Evolutionary conservation across 106 monocot genomes (phyloP).

Genomic region (Vanilla planifolia): DNA sequence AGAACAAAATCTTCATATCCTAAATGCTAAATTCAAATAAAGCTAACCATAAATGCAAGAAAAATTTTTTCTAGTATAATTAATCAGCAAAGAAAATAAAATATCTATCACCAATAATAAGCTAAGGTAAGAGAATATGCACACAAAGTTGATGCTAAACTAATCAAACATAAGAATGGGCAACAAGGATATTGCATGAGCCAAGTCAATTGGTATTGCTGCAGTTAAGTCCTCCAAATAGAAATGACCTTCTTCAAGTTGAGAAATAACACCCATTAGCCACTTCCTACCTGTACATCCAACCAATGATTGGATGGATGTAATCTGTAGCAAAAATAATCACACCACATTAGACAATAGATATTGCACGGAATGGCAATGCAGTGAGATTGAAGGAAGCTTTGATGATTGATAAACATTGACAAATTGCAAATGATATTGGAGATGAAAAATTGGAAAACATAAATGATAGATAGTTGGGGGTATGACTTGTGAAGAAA

Average conservation of each 20-base stretch:
- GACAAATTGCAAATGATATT: neutral
- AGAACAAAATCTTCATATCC: too few relatives aligned
- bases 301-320: conserved; percentile 83
- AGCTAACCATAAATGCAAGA: too few relatives aligned
- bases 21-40: too few relatives aligned
- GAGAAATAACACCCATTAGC: conserved; percentile 96
- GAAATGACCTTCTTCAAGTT: conserved; percentile 87
- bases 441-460: neutral
- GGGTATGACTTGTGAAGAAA: neutral
- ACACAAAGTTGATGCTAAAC: too few relatives aligned
- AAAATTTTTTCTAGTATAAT: too few relatives aligned
- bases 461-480: neutral
- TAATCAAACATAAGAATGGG: too few relatives aligned
- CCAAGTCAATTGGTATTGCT: conserved; percentile 83
- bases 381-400: neutral
- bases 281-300: conserved; percentile 84
- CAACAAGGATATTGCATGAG: conserved; percentile 89
- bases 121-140: too few relatives aligned
- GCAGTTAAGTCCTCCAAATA: conserved; percentile 92
- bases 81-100: too few relatives aligned
- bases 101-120: too few relatives aligned
- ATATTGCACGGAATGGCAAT: neutral
- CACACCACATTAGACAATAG: neutral
- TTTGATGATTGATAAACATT: neutral
- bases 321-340: conserved; percentile 48